phyloP scores from a whole-genome alignment of 1,284 basidiomycete species.

The Fomitopsis palustris region DNA sequence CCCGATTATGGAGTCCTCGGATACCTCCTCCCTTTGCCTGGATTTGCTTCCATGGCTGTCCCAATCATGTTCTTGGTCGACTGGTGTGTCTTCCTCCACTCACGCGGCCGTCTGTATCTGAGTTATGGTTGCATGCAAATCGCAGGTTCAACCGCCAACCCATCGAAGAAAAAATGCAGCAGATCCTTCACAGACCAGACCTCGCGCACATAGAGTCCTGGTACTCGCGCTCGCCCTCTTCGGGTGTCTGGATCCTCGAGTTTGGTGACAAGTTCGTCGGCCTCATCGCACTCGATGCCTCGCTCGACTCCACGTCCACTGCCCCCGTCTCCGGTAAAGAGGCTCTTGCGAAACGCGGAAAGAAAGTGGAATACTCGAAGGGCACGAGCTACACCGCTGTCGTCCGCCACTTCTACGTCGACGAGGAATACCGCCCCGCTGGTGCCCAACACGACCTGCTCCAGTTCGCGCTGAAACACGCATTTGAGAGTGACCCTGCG shows the following conservation, averaged over 20 bases:
- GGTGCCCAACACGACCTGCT: slow-evolving; percentile 68
- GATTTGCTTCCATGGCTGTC: slow-evolving; percentile 59
- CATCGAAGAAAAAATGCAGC: slow-evolving; percentile 55
- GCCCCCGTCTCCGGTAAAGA: slow-evolving; percentile 19
- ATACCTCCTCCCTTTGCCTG: slow-evolving; percentile 59
- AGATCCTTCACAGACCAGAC: slow-evolving; percentile 56
- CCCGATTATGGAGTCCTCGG: slow-evolving; percentile 38
- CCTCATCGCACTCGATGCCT: slow-evolving; percentile 67
- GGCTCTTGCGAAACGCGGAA: slow-evolving; percentile 15
- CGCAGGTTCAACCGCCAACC: slow-evolving; percentile 66
- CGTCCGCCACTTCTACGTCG: slow-evolving; percentile 78
- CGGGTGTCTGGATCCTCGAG: slow-evolving; percentile 69
- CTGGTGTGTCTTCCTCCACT: slow-evolving; percentile 45
- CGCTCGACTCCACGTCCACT: slow-evolving; percentile 33
- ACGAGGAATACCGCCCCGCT: slow-evolving; percentile 55
- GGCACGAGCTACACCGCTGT: slow-evolving; percentile 46
- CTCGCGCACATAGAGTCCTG: slow-evolving; percentile 49
- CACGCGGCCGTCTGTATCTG: not conserved
- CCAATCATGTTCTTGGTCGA: slow-evolving; percentile 68
- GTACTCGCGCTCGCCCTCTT: slow-evolving; percentile 58
- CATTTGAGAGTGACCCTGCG: slow-evolving; percentile 43
- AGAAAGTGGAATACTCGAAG: slow-evolving; percentile 22
- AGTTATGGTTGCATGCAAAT: not conserved
- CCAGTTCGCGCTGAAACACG: slow-evolving; percentile 50
- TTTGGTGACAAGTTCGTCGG: slow-evolving; percentile 60